A percentile compares a stretch with the other conserved stretches of the same genome.
Evolutionary conservation across 176 grass and related monocot genomes (phyloP).

Genomic region (Typha latifolia): DNA sequence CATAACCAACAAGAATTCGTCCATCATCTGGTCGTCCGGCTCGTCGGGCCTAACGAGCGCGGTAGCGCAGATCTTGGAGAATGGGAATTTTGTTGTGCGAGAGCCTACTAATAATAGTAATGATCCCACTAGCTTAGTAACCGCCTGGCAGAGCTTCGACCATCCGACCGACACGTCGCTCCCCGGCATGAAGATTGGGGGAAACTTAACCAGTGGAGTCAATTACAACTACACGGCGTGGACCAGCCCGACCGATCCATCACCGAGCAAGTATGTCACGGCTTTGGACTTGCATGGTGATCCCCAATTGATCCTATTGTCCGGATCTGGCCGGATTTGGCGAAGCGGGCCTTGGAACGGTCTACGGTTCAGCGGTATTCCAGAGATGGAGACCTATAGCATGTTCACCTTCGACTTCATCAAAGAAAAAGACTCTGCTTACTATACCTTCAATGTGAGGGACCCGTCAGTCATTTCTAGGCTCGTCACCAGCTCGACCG

Average conservation of each 20-base stretch:
- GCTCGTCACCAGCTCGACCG: slow-evolving; percentile 26
- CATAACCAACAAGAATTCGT: slow-evolving; percentile 19
- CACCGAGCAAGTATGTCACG: slow-evolving; percentile 28
- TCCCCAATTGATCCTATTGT: slow-evolving; percentile 43
- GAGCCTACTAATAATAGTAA: not conserved
- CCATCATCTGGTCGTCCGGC: slow-evolving; percentile 31
- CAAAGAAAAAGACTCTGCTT: slow-evolving; percentile 30
- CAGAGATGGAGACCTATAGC: slow-evolving; percentile 28
- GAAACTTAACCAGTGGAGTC: slow-evolving; percentile 22
- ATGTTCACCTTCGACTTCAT: slow-evolving; percentile 43
- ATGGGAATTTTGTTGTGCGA: slow-evolving; percentile 34
- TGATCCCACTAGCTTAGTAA: not conserved
- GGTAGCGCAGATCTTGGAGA: slow-evolving; percentile 27
- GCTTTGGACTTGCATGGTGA: slow-evolving; percentile 36
- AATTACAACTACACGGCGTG: slow-evolving; percentile 42
- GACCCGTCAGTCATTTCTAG: slow-evolving; percentile 33
- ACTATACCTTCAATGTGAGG: slow-evolving; percentile 37
- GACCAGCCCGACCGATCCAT: slow-evolving; percentile 41
- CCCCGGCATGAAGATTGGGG: slow-evolving; percentile 52
- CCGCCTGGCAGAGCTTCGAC: slow-evolving; percentile 63
- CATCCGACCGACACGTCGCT: slow-evolving; percentile 60
- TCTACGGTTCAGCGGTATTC: slow-evolving; percentile 49
- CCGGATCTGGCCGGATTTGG: slow-evolving; percentile 13
- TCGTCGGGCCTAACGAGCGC: slow-evolving; percentile 16
- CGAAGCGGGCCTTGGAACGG: slow-evolving; percentile 49